A percentile compares a stretch with the other conserved stretches of the same genome.
phyloP scores from a whole-genome alignment of 805 yeast species.

The Trichomonascus vanleenenianus region DNA sequence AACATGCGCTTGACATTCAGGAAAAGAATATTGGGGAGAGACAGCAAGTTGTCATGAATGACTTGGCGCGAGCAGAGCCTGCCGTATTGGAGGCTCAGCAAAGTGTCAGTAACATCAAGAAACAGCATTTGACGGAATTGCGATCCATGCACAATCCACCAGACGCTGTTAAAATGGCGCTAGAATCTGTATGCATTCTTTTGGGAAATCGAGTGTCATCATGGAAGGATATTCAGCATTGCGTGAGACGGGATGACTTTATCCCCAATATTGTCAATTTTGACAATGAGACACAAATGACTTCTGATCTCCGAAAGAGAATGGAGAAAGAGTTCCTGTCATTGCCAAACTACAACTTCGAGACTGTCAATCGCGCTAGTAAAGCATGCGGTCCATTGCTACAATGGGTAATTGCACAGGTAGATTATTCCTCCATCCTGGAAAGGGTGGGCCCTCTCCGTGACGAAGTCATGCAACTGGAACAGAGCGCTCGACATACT shows the following conservation, averaged over 20 bases:
- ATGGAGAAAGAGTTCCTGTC: conserved; percentile 58
- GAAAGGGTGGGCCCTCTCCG: conserved; percentile 68
- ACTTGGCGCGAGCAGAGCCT: conserved; percentile 75
- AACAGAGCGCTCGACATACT: conserved; percentile 52
- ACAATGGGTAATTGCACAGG: conserved; percentile 85
- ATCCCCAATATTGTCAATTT: conserved; percentile 73
- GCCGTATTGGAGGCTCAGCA: conserved; percentile 74
- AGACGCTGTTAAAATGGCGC: conserved; percentile 68
- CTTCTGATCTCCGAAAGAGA: conserved; percentile 41
- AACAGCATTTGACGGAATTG: conserved; percentile 83
- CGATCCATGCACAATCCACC: conserved; percentile 91
- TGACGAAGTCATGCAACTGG: conserved; percentile 54
- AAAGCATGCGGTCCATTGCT: conserved; percentile 91
- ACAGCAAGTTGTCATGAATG: conserved; percentile 46
- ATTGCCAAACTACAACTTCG: conserved; percentile 57
- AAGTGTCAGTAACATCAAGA: conserved; percentile 89
- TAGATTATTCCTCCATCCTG: conserved; percentile 64
- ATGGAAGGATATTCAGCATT: conserved; percentile 80
- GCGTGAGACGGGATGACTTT: conserved; percentile 82
- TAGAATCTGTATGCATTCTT: conserved; percentile 83
- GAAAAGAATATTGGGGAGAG: conserved; percentile 53
- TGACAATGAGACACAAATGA: conserved; percentile 53
- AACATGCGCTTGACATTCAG: conserved; percentile 58
- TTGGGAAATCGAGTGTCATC: conserved; percentile 55
- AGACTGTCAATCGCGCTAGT: conserved; percentile 77